Evolutionary conservation across 1,284 basidiomycete species (phyloP), one percentile per base, ranked within the genome.

Genomic region (Coniferiporia weirii): DNA sequence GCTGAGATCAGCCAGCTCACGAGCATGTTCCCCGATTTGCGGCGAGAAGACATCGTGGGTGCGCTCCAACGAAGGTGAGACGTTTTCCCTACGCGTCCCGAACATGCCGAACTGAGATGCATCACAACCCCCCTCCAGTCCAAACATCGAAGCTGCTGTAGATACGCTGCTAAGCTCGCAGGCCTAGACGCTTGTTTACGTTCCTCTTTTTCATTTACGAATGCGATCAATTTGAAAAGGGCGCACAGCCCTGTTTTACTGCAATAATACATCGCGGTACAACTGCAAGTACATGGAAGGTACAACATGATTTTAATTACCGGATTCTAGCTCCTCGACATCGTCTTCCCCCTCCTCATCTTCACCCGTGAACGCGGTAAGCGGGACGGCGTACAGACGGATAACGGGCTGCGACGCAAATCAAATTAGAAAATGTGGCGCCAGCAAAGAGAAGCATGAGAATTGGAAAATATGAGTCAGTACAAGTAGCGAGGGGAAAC

Each of bases 361-460:
- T 59, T 82, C 82, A 8, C 71, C 85, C 2, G 83, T 84, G 71
- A 98, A 98, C 38, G 95, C 87, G 63, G 86, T 84, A 69, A 86
- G 76, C 9, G 96, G 97, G 6, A 99, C 93, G 58, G 89, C 79
- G 78, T 98, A 99, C 53, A 99, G 76, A 60, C 95, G 89, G 71
- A 99, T 88, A 67, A 96, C 87, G 59, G 95, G 91, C 94, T 97
- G 61, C 49, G 27, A 44, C 36, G 52, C 64, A 56, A 64, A 66
- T 66, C 62, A 50, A 55, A 61, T 64, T 50, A 66, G 57, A 46
- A 62, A 38, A 40, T 40, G 38, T 40, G 3, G 15, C 38, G 15
- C 9, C 9, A 40, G 15, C 2, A 40, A 40, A 40, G 27, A 27
- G 5, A 5, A n/a, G n/a, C n/a, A 27, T 27, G 27, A 27, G 5